phyloP scores from a whole-genome alignment of 2,329 filamentous ascomycete species.

The Verruconis gallopava region DNA sequence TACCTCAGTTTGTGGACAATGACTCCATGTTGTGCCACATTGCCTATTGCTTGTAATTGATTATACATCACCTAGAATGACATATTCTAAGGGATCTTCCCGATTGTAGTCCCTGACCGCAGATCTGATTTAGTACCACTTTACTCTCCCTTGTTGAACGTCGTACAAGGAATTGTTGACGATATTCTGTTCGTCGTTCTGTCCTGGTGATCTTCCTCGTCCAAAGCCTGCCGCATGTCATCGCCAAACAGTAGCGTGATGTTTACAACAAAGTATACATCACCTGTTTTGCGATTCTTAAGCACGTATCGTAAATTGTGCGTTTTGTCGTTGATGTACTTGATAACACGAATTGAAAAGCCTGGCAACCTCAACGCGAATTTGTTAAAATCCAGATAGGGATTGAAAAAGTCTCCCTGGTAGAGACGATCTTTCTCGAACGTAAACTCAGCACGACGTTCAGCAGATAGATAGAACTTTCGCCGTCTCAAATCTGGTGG shows the following conservation, averaged over 20 bases:
- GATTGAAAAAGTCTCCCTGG: slow-evolving; percentile 71
- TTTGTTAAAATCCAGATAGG: slow-evolving; percentile 71
- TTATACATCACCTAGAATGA: no score
- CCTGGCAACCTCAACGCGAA: slow-evolving; percentile 8
- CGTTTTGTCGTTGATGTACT: slow-evolving; percentile 10
- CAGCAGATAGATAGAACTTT: slow-evolving; percentile 47
- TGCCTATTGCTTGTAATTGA: no score
- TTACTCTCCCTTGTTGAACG: no score
- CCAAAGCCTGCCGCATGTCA: slow-evolving; percentile 7
- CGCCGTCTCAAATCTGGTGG: slow-evolving; percentile 37
- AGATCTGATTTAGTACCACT: no score
- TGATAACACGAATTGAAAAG: slow-evolving; percentile 6
- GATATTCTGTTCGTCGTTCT: neutral
- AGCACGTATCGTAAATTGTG: slow-evolving; percentile 87
- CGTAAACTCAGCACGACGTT: slow-evolving; percentile 41
- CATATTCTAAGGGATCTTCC: no score
- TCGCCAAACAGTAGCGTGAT: slow-evolving; percentile 52
- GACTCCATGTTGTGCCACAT: no score
- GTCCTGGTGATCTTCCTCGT: slow-evolving; percentile 2
- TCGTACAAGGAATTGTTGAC: no score
- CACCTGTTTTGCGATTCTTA: slow-evolving; percentile 61
- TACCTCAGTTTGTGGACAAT: no score
- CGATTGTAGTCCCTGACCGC: no score
- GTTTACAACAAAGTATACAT: slow-evolving; percentile 70
- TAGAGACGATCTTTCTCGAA: slow-evolving; percentile 52